Evolutionary conservation across 257 asterid genomes (phyloP).

Genomic region (Plantago major): DNA sequence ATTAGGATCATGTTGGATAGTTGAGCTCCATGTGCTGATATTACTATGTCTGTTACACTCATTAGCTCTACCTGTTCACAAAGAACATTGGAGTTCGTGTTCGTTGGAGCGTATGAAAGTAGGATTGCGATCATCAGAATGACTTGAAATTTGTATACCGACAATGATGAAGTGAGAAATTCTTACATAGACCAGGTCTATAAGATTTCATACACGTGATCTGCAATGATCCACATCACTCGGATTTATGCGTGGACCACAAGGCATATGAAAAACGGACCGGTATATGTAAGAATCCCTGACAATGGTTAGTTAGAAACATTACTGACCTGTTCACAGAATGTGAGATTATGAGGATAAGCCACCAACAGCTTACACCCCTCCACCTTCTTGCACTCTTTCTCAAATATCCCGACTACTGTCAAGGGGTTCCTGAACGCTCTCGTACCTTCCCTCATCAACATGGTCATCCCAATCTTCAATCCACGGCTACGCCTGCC

Average conservation of each 20-base stretch:
- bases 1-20: conserved; percentile 56
- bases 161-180: no score
- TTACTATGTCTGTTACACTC: conserved; percentile 51
- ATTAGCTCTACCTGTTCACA: conserved; percentile 45
- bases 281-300: no score
- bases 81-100: no score
- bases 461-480: conserved; percentile 49
- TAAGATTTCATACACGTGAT: no score
- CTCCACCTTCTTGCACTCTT: conserved; percentile 46
- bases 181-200: no score
- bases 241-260: no score
- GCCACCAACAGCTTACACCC: conserved; percentile 58
- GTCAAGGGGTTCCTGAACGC: conserved; percentile 53
- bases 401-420: conserved; percentile 42
- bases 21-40: conserved; percentile 79
- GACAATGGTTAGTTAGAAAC: no score
- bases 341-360: conserved; percentile 50
- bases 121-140: no score
- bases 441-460: conserved; percentile 59
- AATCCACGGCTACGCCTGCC: conserved; percentile 7
- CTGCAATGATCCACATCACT: no score
- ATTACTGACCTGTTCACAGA: conserved; percentile 55
- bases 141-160: no score
- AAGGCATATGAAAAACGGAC: no score
- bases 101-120: no score